Conservation (phyloP, 2,329 filamentous ascomycete species). For the Aspergillus jensenii region DNA sequence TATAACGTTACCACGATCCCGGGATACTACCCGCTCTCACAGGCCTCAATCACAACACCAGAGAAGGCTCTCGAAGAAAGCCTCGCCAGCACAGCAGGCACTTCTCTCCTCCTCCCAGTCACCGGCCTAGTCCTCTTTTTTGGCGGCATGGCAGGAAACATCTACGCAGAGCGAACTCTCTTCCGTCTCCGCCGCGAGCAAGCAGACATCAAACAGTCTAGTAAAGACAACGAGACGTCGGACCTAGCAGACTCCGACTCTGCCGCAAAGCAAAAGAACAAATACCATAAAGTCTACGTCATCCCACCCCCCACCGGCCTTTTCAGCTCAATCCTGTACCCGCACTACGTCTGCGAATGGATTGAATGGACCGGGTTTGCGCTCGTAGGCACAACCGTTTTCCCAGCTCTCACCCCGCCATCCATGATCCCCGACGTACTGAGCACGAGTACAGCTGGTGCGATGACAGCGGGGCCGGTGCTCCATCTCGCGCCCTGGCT, state of each 20-base stretch:
- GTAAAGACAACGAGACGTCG: not conserved
- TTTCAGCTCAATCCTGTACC: constrained; percentile 80
- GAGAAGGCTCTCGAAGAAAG: not conserved
- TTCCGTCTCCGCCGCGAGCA: constrained; percentile 79
- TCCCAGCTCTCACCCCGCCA: constrained; percentile 4
- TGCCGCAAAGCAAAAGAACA: constrained; percentile 36
- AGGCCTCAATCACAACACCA: not conserved
- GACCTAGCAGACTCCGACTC: constrained; percentile 33
- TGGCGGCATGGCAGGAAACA: constrained; percentile 74
- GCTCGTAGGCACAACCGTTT: constrained; percentile 51
- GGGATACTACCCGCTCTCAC: not conserved
- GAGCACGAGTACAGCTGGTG: not conserved
- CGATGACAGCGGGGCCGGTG: not conserved
- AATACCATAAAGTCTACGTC: constrained; percentile 79
- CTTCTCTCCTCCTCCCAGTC: constrained; percentile 41
- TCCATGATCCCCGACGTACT: not conserved
- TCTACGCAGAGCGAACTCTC: constrained; percentile 85
- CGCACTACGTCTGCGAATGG: constrained; percentile 97
- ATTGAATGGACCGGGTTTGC: constrained; percentile 91
- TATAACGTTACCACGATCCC: constrained; percentile 58
- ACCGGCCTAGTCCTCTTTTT: constrained; percentile 74
- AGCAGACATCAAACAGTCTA: constrained; percentile 41
- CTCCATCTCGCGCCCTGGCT: constrained; percentile 39
- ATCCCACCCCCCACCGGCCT: constrained; percentile 77
- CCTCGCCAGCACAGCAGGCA: not conserved